Conservation (phyloP, 148 eudicot genomes). For the Rhododendron henanense region DNA sequence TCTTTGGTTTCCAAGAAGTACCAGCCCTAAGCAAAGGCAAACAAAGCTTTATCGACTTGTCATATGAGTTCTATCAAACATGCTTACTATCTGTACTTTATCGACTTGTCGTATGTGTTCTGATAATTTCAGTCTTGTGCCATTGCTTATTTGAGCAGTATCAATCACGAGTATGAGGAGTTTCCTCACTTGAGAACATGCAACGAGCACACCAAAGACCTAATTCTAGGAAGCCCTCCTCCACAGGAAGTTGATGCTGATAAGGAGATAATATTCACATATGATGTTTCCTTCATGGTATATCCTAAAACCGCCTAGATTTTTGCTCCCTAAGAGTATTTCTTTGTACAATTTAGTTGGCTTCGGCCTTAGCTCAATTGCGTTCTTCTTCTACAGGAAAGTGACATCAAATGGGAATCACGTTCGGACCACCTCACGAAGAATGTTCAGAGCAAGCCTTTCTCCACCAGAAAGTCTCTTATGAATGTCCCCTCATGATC, state of each 20-base stretch:
- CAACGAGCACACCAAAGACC: slow-evolving; percentile 5
- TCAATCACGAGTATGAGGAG: slow-evolving; percentile 36
- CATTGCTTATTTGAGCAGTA: slow-evolving; percentile 22
- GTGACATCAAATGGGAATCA: slow-evolving; percentile 47
- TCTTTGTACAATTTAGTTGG: no score
- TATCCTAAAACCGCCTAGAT: not conserved
- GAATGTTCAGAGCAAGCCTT: slow-evolving; percentile 39
- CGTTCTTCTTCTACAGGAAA: slow-evolving; percentile 20
- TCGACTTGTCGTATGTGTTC: not conserved
- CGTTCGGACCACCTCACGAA: slow-evolving; percentile 47
- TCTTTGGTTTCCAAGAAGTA: no score
- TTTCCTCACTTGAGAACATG: slow-evolving; percentile 16
- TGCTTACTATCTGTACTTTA: no score
- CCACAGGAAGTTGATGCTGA: slow-evolving; percentile 17
- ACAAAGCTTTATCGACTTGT: no score
- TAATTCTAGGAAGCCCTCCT: not conserved
- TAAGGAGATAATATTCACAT: slow-evolving; percentile 14
- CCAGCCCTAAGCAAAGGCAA: no score
- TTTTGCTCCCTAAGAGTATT: not conserved
- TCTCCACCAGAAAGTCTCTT: slow-evolving; percentile 32
- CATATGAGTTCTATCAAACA: no score
- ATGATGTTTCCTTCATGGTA: slow-evolving; percentile 49
- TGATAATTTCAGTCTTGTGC: not conserved
- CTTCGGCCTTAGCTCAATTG: not conserved
- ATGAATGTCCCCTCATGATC: slow-evolving; percentile 29